Conservation (phyloP, 306 rosid species). For the Casuarina glauca region DNA sequence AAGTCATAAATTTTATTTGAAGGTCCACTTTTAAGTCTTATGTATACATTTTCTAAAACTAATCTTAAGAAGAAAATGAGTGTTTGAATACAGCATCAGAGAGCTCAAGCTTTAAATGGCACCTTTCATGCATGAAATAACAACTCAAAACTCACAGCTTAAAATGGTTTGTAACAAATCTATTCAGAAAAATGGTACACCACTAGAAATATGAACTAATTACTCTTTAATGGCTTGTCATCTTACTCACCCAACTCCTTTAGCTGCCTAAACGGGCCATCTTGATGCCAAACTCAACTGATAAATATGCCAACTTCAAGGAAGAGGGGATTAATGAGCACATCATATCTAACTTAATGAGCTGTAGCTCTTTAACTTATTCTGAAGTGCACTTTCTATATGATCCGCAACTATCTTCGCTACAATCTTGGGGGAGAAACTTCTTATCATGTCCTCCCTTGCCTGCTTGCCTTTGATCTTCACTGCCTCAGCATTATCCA, state of each 20-base stretch:
- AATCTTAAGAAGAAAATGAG: too few species aligned
- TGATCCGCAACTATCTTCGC: constrained; percentile 52
- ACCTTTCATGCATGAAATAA: too few species aligned
- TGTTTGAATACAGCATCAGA: too few species aligned
- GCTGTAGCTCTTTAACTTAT: constrained; percentile 8
- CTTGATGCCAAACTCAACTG: background rate
- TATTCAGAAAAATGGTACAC: background rate
- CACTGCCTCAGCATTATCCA: constrained; percentile 48
- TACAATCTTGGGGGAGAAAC: constrained; percentile 67
- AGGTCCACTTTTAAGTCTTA: too few species aligned
- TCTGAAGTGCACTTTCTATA: constrained; percentile 36
- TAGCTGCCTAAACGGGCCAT: background rate
- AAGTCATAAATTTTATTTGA: too few species aligned
- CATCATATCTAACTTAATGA: constrained; percentile 5
- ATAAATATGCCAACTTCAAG: background rate
- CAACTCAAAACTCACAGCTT: too few species aligned
- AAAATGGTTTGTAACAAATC: background rate
- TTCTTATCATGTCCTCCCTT: constrained; percentile 66
- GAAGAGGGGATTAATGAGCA: background rate
- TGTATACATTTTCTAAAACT: too few species aligned
- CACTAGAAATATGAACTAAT: background rate
- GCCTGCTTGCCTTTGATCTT: constrained; percentile 57
- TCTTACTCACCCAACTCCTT: background rate
- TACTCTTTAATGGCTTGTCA: background rate
- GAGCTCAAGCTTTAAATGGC: too few species aligned